Evolutionary conservation across 2,329 filamentous ascomycete species (phyloP).

Genomic region (Zymoseptoria pseudotritici): DNA sequence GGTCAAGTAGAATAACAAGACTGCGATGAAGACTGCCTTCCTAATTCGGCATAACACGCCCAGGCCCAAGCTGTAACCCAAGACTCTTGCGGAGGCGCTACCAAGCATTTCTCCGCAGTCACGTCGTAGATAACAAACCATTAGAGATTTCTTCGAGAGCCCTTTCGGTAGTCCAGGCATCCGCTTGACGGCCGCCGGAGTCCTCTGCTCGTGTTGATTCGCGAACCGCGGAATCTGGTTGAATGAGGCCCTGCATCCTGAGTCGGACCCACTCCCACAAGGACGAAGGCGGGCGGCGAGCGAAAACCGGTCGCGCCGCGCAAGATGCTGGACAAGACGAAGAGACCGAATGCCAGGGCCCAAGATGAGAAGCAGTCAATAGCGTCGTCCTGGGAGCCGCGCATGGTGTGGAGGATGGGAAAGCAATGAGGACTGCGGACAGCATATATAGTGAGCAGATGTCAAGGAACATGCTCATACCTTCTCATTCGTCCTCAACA

Average conservation of each 20-base stretch:
- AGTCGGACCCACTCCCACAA: not conserved
- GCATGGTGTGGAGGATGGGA: not conserved
- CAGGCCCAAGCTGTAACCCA: not conserved
- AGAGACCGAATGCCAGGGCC: not conserved
- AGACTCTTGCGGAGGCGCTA: not conserved
- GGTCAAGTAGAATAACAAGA: not conserved
- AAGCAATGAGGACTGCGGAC: not conserved
- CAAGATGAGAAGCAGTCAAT: not conserved
- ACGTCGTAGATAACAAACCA: not conserved
- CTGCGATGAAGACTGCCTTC: not conserved
- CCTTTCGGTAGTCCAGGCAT: not conserved
- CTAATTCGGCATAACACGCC: not conserved
- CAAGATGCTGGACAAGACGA: not conserved
- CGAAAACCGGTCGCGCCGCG: not conserved
- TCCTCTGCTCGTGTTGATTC: not conserved
- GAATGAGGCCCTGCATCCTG: not conserved
- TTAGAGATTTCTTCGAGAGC: not conserved
- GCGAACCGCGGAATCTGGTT: not conserved
- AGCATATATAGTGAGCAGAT: not conserved
- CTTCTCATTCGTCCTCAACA: not conserved
- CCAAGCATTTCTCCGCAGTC: not conserved
- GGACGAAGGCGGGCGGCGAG: not conserved
- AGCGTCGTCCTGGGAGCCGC: not conserved
- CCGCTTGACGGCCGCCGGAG: not conserved
- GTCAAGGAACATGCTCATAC: not conserved